Conservation (phyloP, 345 rosid species). For the Moricandia arvensis region DNA sequence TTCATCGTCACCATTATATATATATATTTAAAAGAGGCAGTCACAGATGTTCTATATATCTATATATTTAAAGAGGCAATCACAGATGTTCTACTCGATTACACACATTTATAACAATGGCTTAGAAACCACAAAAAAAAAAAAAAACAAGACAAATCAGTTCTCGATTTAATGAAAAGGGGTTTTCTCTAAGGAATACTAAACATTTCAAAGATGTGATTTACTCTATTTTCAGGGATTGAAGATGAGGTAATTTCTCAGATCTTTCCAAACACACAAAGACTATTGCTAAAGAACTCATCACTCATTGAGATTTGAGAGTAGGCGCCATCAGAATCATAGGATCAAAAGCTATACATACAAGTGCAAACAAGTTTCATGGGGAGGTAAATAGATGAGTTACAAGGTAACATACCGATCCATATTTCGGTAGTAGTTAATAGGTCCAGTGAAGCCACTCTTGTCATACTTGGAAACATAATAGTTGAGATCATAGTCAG, state of each 20-base stretch:
- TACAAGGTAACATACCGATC: conserved; percentile 44
- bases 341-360: no score
- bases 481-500: conserved; percentile 54
- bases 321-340: no score
- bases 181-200: no score
- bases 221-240: no score
- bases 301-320: no score
- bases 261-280: no score
- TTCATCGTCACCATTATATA: no score
- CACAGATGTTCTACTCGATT: not conserved
- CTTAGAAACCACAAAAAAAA: not conserved
- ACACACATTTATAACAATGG: not conserved
- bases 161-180: no score
- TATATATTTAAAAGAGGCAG: not conserved
- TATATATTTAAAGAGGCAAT: not conserved
- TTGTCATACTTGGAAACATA: conserved; percentile 51
- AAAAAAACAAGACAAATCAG: no score
- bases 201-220: no score
- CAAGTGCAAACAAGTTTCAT: not conserved
- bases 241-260: no score
- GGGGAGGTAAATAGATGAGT: not conserved
- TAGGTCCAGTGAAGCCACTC: conserved; percentile 73
- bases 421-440: conserved; percentile 75
- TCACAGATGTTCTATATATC: not conserved
- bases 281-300: no score